A percentile compares a stretch with the other conserved stretches of the same genome.
Evolutionary conservation across 2,329 filamentous ascomycete species (phyloP).

Genomic region (Cladosporium sp.): DNA sequence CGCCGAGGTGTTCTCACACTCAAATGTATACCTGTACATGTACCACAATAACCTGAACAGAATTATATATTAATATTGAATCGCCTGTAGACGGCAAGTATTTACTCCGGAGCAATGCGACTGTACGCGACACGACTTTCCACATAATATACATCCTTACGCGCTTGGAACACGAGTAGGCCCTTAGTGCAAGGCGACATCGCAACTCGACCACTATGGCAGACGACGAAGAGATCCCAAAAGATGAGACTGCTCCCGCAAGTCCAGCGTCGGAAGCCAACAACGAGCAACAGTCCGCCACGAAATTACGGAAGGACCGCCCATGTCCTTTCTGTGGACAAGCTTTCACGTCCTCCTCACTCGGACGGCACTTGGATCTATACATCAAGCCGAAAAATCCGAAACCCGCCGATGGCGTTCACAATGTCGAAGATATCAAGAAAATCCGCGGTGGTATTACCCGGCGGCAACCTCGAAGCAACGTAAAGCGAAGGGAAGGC

Average conservation of each 20-base stretch:
- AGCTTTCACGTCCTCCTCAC: constrained; percentile 86
- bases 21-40: not conserved
- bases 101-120: too few species aligned
- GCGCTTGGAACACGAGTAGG: too few species aligned
- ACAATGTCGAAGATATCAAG: constrained; percentile 84
- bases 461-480: constrained; percentile 68
- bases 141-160: too few species aligned
- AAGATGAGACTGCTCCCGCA: constrained; percentile 1
- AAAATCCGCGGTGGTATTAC: constrained; percentile 83
- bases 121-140: too few species aligned
- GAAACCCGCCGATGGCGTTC: constrained; percentile 78
- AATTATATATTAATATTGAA: too few species aligned
- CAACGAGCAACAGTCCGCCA: not conserved
- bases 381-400: constrained; percentile 94
- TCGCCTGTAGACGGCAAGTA: too few species aligned
- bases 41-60: too few species aligned
- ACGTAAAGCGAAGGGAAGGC: constrained; percentile 19
- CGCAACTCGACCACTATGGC: not conserved
- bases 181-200: too few species aligned
- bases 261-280: constrained; percentile 6
- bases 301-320: constrained; percentile 65
- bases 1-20: too few species aligned
- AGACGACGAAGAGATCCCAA: not conserved
- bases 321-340: constrained; percentile 85
- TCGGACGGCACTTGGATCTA: constrained; percentile 88